Conservation (phyloP, 768 basidiomycete species). For the Phaeotremella fagi region DNA sequence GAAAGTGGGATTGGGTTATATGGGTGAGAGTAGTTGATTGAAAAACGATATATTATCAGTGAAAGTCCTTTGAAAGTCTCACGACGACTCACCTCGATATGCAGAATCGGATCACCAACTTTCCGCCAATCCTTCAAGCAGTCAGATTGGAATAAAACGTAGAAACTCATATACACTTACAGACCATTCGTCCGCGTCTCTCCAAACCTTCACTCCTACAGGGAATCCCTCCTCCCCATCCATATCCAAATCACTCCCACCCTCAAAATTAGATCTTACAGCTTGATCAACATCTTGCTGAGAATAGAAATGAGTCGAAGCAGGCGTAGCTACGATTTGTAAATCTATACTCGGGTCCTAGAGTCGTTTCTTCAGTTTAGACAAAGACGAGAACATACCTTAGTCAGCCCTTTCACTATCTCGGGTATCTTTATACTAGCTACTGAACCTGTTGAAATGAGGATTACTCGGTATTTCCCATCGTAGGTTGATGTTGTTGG, state of each 20-base stretch:
- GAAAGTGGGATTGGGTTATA: too few relatives aligned
- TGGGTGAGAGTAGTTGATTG: too few relatives aligned
- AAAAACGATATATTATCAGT: neutral
- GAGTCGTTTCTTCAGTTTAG: neutral
- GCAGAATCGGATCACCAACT: constrained; percentile 86
- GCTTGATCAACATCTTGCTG: constrained; percentile 29
- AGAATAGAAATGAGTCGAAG: constrained; percentile 72
- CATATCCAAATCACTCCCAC: neutral
- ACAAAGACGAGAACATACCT: constrained; percentile 52
- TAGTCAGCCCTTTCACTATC: constrained; percentile 70
- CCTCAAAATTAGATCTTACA: neutral
- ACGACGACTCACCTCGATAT: constrained; percentile 76
- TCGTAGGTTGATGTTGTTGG: constrained; percentile 22
- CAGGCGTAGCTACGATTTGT: constrained; percentile 75
- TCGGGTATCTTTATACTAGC: constrained; percentile 90
- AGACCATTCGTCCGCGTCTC: constrained; percentile 84
- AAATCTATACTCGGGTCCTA: constrained; percentile 73
- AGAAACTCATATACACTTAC: constrained; percentile 53
- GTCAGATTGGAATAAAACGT: neutral
- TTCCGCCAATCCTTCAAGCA: constrained; percentile 60
- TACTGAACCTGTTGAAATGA: constrained; percentile 90
- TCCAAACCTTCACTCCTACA: constrained; percentile 56
- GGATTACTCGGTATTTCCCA: constrained; percentile 55
- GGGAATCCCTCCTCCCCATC: neutral
- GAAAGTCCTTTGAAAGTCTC: neutral